Base-by-base conservation (phyloP, 1,284 basidiomycete species). In the Wallemia hederae region DNA sequence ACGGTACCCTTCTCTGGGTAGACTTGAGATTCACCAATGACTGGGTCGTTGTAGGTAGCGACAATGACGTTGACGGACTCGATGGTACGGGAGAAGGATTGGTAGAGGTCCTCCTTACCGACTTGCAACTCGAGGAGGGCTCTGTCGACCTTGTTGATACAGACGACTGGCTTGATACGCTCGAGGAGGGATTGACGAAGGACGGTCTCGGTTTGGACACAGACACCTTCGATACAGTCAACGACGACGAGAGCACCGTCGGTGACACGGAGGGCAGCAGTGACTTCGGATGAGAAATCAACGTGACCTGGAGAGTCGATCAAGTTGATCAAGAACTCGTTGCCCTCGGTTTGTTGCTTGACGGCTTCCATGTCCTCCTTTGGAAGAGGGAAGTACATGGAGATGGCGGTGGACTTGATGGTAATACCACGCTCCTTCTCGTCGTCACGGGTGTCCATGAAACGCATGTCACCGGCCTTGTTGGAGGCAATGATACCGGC, bases 401-500 rank as follows among this genome's bases (percentile, higher is more conserved):
- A 96, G 73, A 98, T 97, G 71, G 92, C 94, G 58, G 94, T 99
- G 59, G 94, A 98, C 77, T 99, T 99, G 78, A 99, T 99, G 63
- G 94, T 99, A 70, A 99, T 99, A 79, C 94, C 94, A 76, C 94
- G 91, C 74, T 98, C 94, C 73, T 96, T 98, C 77, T 99, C 94
- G 72, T 99, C 94, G 55, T 86, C 81, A 78, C 92, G 72, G 67
- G 94, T 98, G 75, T 99, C 92, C 66, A 88, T 98, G 73, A 92
- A 96, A 67, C 94, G 89, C 80, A 86, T 80, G 66, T 97, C 91
- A 74, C 91, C 92, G 65, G 94, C 90, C 74, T 96, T 96, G 70
- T 88, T 76, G 62, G 78, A 76, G 67, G 94, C 92, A 70, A 99
- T 97, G 72, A 99, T 99, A 82, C 94, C 94, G 65, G 94, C 94